Evolutionary conservation across 331 rosid species (phyloP), one percentile per base, ranked within the genome.

Genomic region (Telfairia occidentalis): DNA sequence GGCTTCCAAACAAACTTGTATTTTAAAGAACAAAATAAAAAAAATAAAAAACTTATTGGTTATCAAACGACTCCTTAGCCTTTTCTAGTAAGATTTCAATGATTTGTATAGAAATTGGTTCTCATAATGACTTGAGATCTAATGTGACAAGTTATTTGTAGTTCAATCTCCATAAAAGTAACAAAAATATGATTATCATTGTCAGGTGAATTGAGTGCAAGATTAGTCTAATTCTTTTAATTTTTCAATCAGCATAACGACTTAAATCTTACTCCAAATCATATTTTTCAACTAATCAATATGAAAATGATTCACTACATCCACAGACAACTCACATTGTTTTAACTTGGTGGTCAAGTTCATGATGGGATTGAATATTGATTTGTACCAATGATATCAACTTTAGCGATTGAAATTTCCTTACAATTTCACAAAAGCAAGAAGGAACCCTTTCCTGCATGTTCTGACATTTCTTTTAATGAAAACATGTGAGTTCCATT

Each of bases 391-490:
- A 9, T 10, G 3, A 37, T 18, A 60, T 26, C 26, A 50, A 29
- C 50, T 23, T 49, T 23, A n/a, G 40, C 40, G 2, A 49, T 67
- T 79, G 89, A 87, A 85, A 83, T 73, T 89, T 86, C 91, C 85
- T 85, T 59, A 61, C 42, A 42, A 70, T 76, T 84, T 80, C 87
- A 89, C 42, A 40, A 70, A 79, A 73, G 71, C 74, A 70, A 63
- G 3, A 24, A 32, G 8, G 28, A 77, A 18, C 15, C 19, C 26
- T 70, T 70, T 46, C 74, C 34, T 24, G 12, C 65, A 69, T 55
- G 42, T 80, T 74, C 87, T 83, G 84, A 78, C 81, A 85, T 28
- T 70, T 28, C 46, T 43, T 42, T 45, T 42, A 9, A n/a, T n/a
- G 3, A 65, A 65, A 16, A 1, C 74, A 69, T 45, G 74, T 69